Conservation (phyloP, 306 rosid genomes). For the Sindora glabra region DNA sequence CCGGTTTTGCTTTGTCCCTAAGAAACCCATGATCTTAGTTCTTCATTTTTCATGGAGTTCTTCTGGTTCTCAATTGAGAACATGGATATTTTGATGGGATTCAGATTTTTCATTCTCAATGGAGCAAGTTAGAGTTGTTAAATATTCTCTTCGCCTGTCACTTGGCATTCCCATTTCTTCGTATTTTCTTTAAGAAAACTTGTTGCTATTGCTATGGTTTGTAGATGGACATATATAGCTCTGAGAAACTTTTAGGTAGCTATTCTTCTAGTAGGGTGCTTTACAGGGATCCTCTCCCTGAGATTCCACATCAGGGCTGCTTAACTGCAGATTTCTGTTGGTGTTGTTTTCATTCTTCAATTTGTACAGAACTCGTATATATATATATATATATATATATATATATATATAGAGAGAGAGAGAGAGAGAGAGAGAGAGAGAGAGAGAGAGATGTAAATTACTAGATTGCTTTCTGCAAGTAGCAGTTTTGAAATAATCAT, state of each 20-base stretch:
- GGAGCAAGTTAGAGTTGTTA: conserved; percentile 16
- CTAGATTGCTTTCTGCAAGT: too few species aligned
- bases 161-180: neutral
- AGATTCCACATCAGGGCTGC: neutral
- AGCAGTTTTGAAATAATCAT: too few species aligned
- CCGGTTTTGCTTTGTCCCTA: conserved; percentile 20
- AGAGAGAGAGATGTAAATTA: too few species aligned
- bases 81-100: conserved; percentile 21
- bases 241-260: conserved; percentile 14
- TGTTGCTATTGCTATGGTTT: conserved; percentile 6
- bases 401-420: too few species aligned
- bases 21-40: neutral
- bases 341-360: too few species aligned
- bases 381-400: too few species aligned
- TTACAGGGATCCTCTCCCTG: neutral
- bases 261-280: neutral
- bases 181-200: neutral
- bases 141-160: conserved; percentile 6
- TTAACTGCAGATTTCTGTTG: conserved; percentile 2
- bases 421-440: too few species aligned
- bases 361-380: conserved; percentile 17
- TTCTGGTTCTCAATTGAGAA: conserved; percentile 20
- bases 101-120: too few species aligned
- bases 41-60: too few species aligned
- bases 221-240: conserved; percentile 14